Evolutionary conservation across 495 filamentous ascomycete genomes (phyloP), one percentile per base, ranked within the genome.

Genomic region (Penicillium egyptiacum): DNA sequence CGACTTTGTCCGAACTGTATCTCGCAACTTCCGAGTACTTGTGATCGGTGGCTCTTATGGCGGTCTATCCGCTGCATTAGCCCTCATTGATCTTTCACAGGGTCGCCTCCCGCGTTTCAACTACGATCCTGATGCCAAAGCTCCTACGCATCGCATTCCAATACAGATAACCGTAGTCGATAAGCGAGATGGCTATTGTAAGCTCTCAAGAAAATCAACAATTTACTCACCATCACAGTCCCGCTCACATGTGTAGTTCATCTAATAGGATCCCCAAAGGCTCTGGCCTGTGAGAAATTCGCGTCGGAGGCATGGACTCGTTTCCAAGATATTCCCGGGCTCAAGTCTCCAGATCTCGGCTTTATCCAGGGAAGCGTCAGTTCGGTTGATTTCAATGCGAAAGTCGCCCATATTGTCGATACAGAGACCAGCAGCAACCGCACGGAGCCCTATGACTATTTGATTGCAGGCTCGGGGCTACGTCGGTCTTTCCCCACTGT

Each of bases 161-260:
- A 60, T 88, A 19, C 74, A 87, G 37, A 83, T 88, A 45, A 88
- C 85, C 10, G 75, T 90, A 9, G 80, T 88, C 5, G 86, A 90
- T 61, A 83, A 88, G 56, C 74, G 84, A 22, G 87, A 90, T 76
- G 87, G 87, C 25, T 88, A 80, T 67, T 88, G 86, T 88, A 61
- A 62, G 70, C 71, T 60, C 26, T 41, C n/a, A 20, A 8, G 14
- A 30, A 16, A 50, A 31, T 11, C 28, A 8, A 23, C 48, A 20
- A 28, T 33, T 6, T 12, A 26, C n/a, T 10, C 6, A 28, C 20
- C n/a, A 20, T 50, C 6, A 17, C 17, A 7, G 28, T 31, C 31
- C 4, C 2, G 22, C 50, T 62, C 20, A 65, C 37, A 41, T 50
- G 17, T 22, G 33, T 26, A 75, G 76, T 70, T 64, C 87, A 90